phyloP scores from a whole-genome alignment of 2,329 filamentous ascomycete species.

The Plectosphaerella plurivora region DNA sequence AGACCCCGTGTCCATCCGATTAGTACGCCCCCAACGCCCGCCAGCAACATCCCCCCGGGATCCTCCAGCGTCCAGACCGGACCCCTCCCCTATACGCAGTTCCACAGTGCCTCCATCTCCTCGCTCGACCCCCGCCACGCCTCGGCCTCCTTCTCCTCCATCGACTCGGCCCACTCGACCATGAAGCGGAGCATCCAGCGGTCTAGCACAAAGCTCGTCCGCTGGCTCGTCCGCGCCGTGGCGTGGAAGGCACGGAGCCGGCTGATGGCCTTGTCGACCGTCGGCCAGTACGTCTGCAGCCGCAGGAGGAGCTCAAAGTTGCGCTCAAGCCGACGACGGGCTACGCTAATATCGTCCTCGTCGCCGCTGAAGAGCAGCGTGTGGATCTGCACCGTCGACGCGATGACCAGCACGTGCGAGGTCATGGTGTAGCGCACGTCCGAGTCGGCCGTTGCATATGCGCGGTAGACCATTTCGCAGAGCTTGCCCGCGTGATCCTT shows the following conservation, averaged over 20 bases:
- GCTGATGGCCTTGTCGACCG: conserved; percentile 29
- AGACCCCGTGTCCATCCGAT: neutral
- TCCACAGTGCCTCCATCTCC: conserved; percentile 14
- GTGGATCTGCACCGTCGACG: conserved; percentile 41
- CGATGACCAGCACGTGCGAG: conserved; percentile 39
- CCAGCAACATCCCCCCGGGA: neutral
- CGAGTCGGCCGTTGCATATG: conserved; percentile 27
- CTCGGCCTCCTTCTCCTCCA: conserved; percentile 19
- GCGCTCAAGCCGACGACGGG: conserved; percentile 29
- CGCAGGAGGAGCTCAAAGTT: conserved; percentile 39
- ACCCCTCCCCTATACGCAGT: neutral
- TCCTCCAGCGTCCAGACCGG: neutral
- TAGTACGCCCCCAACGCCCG: neutral
- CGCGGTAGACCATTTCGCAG: conserved; percentile 34
- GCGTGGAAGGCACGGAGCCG: conserved; percentile 35
- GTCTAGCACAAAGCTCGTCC: conserved; percentile 33
- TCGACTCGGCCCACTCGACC: conserved; percentile 22
- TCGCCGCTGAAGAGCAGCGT: conserved; percentile 34
- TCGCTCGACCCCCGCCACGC: conserved; percentile 9
- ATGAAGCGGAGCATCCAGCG: conserved; percentile 35
- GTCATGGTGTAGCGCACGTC: conserved; percentile 38
- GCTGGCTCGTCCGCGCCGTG: conserved; percentile 29
- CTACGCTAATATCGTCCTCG: conserved; percentile 26
- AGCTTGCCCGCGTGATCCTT: conserved; percentile 32
- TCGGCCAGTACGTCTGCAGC: conserved; percentile 35